phyloP scores from a whole-genome alignment of 352 stramenopile species.

The Peronosclerospora sorghi region DNA sequence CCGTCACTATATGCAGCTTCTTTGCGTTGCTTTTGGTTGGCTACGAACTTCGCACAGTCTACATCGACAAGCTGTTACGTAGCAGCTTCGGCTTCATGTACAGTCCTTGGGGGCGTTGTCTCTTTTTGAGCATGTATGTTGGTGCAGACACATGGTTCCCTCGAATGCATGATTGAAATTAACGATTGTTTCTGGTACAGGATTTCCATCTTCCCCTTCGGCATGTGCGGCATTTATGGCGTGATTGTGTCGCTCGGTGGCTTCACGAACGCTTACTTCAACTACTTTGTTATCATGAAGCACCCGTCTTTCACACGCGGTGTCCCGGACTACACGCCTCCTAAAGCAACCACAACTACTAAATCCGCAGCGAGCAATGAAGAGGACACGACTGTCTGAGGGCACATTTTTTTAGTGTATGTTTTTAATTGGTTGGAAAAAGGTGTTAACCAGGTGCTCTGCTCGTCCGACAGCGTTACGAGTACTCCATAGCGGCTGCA shows the following conservation, averaged over 20 bases:
- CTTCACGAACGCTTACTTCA: slow-evolving; percentile 84
- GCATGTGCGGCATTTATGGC: slow-evolving; percentile 75
- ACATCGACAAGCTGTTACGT: slow-evolving; percentile 56
- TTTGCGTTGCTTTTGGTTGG: slow-evolving; percentile 75
- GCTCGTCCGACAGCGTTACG: too few relatives aligned
- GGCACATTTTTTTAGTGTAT: slow-evolving; percentile 6
- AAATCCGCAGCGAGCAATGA: slow-evolving; percentile 14
- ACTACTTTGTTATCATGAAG: slow-evolving; percentile 86
- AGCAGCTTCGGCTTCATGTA: slow-evolving; percentile 85
- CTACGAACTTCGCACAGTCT: slow-evolving; percentile 71
- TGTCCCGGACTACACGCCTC: slow-evolving; percentile 72
- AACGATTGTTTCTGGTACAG: slow-evolving; percentile 14
- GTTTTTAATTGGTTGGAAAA: slow-evolving; percentile 5
- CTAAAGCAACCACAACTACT: slow-evolving; percentile 32
- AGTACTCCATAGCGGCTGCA: too few relatives aligned
- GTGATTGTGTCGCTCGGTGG: slow-evolving; percentile 63
- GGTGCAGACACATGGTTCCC: neutral
- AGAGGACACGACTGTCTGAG: slow-evolving; percentile 31
- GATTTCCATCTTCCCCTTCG: slow-evolving; percentile 85
- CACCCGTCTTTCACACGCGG: slow-evolving; percentile 79
- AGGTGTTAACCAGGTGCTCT: neutral
- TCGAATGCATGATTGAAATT: neutral
- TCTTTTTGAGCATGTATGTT: slow-evolving; percentile 79
- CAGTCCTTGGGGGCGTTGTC: slow-evolving; percentile 75
- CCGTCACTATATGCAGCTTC: slow-evolving; percentile 29